Evolutionary conservation across 257 asterid genomes (phyloP).

Genomic region (Solanum arcanum): DNA sequence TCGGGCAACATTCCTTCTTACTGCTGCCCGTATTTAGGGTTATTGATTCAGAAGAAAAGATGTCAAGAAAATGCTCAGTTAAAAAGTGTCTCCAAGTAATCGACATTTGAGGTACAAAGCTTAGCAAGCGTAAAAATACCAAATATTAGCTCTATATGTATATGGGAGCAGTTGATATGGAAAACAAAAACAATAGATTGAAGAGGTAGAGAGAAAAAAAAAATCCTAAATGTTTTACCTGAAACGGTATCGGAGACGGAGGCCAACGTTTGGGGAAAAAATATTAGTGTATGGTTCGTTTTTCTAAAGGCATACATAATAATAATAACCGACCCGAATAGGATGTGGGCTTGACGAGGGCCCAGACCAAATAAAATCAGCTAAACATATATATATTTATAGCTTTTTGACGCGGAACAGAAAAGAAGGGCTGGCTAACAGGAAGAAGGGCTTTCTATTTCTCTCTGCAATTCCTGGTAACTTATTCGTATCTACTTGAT

Average conservation of each 20-base stretch:
- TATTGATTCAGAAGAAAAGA: background rate
- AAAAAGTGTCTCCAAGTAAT: background rate
- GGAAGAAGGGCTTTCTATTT: background rate
- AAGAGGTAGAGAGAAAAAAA: background rate
- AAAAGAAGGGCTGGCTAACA: background rate
- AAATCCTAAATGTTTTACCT: background rate
- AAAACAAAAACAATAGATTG: background rate
- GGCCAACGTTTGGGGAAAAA: background rate
- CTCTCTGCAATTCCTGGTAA: background rate
- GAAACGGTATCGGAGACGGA: background rate
- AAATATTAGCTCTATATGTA: background rate
- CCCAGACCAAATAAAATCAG: background rate
- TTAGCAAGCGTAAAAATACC: background rate
- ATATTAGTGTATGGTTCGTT: background rate
- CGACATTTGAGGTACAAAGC: background rate
- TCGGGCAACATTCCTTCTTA: background rate
- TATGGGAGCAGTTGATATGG: background rate
- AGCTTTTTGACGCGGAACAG: background rate
- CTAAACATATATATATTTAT: background rate
- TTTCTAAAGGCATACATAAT: background rate
- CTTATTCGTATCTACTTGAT: background rate
- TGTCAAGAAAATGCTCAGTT: background rate
- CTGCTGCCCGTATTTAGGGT: background rate
- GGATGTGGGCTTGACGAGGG: background rate
- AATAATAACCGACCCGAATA: background rate